Base-by-base conservation (phyloP, 495 filamentous ascomycete genomes). In the Neurospora sp. region DNA sequence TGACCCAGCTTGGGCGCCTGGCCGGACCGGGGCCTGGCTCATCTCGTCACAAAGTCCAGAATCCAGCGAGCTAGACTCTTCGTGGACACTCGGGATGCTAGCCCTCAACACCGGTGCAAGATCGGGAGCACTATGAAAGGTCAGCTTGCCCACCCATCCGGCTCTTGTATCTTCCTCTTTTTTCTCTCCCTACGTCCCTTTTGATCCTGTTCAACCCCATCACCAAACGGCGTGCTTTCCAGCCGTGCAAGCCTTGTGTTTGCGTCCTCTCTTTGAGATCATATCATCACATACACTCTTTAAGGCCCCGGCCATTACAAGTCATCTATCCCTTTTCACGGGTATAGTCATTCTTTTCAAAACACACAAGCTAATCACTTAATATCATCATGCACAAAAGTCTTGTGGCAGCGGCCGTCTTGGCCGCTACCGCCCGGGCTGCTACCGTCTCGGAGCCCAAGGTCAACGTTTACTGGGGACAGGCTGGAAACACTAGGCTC, bases 191-290 rank as follows among this genome's bases (percentile, higher is more conserved):
- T 61, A 73, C 75, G 74, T 72, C 75, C 72, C 68, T 35, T 61
- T 76, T 71, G 38, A 73, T 75, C 68, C 31, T 71, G 41, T 74
- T 77, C 74, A 81, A 79, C 76, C 78, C 77, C 71, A 79, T 61
- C 41, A 82, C 44, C 70, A 61, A 76, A 77, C 80, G 81, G 77
- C 81, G 74, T 79, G 76, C 71, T 76, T 80, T 80, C 75, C 73
- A 78, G 80, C 80, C 78, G 80, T 81, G 74, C 81, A 80, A 81
- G 75, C 80, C 65, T 78, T 77, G 79, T 76, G 83, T 83, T 82
- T 85, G 81, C 83, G 83, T 85, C 82, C 83, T 81, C 79, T 85
- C 83, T 70, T 83, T 77, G 76, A 77, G 74, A 68, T 73, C 69
- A 72, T 77, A 78, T 70, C 74, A 77, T 70, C 72, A 31, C 74